These are phyloP conservation scores for Aurinia saxatilis DNA, from an alignment of 345 rosid genomes.

Conservation along the genomic window DNA sequence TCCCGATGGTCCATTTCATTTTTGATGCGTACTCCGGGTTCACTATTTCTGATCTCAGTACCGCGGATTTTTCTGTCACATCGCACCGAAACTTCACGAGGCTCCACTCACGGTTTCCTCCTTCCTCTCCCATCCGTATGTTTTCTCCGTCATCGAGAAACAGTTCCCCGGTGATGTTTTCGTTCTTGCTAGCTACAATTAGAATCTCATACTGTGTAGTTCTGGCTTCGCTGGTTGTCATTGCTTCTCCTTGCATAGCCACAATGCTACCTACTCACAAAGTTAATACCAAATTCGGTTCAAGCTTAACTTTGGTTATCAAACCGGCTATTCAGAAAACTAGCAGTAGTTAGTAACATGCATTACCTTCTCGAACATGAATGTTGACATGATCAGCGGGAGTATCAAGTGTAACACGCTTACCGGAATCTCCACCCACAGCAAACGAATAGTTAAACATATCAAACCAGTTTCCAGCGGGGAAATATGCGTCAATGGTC, in stretches of 20 bases:
- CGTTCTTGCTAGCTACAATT: constrained; percentile 35
- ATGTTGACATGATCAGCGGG: constrained; percentile 52
- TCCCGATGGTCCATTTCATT: constrained; percentile 44
- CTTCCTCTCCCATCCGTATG: constrained; percentile 46
- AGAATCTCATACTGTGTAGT: constrained; percentile 43
- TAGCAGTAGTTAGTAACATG: neutral
- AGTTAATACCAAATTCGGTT: neutral
- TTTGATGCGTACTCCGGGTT: constrained; percentile 46
- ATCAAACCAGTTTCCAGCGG: constrained; percentile 62
- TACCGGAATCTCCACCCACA: constrained; percentile 31
- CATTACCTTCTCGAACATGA: constrained; percentile 47
- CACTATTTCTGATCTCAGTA: constrained; percentile 37
- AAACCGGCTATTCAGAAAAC: neutral
- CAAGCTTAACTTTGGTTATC: neutral
- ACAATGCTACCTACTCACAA: constrained; percentile 33
- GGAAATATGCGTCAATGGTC: constrained; percentile 52
- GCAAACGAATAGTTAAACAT: constrained; percentile 52
- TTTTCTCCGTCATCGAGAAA: constrained; percentile 64
- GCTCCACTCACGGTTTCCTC: constrained; percentile 42
- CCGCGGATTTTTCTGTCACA: constrained; percentile 6
- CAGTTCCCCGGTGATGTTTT: constrained; percentile 43
- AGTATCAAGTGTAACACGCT: constrained; percentile 35
- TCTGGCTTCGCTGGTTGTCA: constrained; percentile 52
- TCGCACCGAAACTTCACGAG: constrained; percentile 37
- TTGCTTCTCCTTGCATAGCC: constrained; percentile 65